A percentile compares a stretch with the other conserved stretches of the same genome.
Evolutionary conservation across 2,329 filamentous ascomycete species (phyloP).

Genomic region (Sporothrix humicola): DNA sequence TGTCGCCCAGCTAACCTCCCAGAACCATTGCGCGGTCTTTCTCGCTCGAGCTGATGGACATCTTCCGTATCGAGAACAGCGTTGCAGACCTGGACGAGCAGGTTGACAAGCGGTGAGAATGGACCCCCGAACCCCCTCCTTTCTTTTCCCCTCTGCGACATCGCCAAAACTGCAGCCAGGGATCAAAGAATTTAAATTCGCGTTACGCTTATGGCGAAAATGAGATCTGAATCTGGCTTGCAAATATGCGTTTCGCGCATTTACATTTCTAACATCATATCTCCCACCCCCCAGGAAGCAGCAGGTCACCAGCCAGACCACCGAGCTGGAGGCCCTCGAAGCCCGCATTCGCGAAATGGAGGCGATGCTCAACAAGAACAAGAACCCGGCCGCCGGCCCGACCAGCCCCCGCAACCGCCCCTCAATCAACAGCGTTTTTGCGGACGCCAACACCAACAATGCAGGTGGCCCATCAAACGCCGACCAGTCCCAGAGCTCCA

Average conservation of each 20-base stretch:
- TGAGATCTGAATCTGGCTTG: no score
- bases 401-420: slow-evolving; percentile 39
- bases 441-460: slow-evolving; percentile 31
- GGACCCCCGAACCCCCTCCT: background rate
- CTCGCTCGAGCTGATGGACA: slow-evolving; percentile 81
- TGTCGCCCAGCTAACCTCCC: background rate
- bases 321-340: slow-evolving; percentile 86
- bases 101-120: slow-evolving; percentile 78
- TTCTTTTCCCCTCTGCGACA: slow-evolving; percentile 1
- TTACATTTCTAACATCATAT: slow-evolving; percentile 6
- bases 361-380: slow-evolving; percentile 64
- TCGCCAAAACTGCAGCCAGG: background rate
- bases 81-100: slow-evolving; percentile 74
- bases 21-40: slow-evolving; percentile 90
- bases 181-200: no score
- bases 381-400: background rate
- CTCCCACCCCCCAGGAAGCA: slow-evolving; percentile 68
- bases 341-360: slow-evolving; percentile 84
- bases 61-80: slow-evolving; percentile 85
- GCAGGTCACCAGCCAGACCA: slow-evolving; percentile 72
- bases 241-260: no score
- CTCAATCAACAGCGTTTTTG: slow-evolving; percentile 43
- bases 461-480: slow-evolving; percentile 39
- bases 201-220: no score
- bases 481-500: slow-evolving; percentile 23